Evolutionary conservation across 2,329 filamentous ascomycete genomes (phyloP), one percentile per base, ranked within the genome.

Genomic region (Pseudogymnoascus sp.): DNA sequence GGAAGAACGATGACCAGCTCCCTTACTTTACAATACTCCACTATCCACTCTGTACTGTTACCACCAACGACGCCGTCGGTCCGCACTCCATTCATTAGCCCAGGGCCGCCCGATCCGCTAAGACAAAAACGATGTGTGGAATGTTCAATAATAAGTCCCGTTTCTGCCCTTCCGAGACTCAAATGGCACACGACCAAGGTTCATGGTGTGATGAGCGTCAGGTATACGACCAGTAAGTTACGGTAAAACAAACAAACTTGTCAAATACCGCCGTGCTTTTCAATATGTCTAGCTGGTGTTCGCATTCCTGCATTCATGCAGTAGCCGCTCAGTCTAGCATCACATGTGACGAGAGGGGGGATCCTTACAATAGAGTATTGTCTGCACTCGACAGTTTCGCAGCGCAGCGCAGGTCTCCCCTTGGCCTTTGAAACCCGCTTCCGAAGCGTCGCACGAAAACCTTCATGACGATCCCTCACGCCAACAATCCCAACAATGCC

Each of bases 371-470:
- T 53, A 53, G 24, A 53, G 47, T 31, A 40, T 13, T 16, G 14
- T 2, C 26, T 33, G 38, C 6, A 29, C 47, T 53, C 24, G 14
- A 29, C 44, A 53, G 47, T 31, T 31, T 53, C 47, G 24, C 47
- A 31, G 31, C 26, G 4, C 47, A 53, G 31, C 47, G 26, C 47
- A 53, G 24, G 47, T 53, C 26, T 26, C 14, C n/a, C 47, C 29
- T 53, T 31, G 42, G 47, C 26, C 26, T 53, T 53, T 53, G 47
- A 53, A 53, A 53, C 47, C 47, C 26, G 47, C 47, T 53, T 53
- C 47, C 47, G 26, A 53, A 31, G n/a, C 47, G 47, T 53, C 47
- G 47, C 47, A 53, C 47, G 47, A 53, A 53, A 53, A 53, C 47
- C 47, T 53, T 53, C 47, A 53, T 53, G 47, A 53, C 24, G 47